phyloP scores from a whole-genome alignment of 2,329 filamentous ascomycete species.

The Exophiala sp. region DNA sequence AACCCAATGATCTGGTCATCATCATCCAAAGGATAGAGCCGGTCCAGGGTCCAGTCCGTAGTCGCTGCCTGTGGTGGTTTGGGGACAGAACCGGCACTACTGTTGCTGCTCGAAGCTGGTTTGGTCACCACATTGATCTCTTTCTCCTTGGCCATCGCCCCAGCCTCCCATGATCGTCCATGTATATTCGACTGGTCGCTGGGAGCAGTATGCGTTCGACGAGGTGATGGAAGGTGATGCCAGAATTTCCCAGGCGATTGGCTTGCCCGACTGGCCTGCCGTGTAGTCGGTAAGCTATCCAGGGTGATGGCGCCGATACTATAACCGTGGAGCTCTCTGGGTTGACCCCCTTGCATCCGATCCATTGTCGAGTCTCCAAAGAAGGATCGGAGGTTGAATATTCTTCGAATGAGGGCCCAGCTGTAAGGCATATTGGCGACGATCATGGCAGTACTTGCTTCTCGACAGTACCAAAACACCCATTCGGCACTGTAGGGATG shows the following conservation, averaged over 20 bases:
- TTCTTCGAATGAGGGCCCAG: slow-evolving; percentile 51
- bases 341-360: slow-evolving; percentile 16
- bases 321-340: slow-evolving; percentile 12
- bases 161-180: neutral
- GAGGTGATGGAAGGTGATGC: slow-evolving; percentile 4
- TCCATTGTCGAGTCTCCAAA: slow-evolving; percentile 25
- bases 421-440: slow-evolving; percentile 57
- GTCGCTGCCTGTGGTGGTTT: slow-evolving; percentile 5
- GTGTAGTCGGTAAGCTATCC: slow-evolving; percentile 9
- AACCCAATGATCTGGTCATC: slow-evolving; percentile 11
- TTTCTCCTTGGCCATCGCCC: slow-evolving; percentile 8
- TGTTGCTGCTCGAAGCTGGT: slow-evolving; percentile 19
- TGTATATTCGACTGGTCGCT: neutral
- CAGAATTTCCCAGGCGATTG: neutral
- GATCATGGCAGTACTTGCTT: slow-evolving; percentile 54
- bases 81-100: slow-evolving; percentile 13
- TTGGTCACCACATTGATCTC: slow-evolving; percentile 9
- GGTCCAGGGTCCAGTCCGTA: slow-evolving; percentile 23
- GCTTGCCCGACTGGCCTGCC: slow-evolving; percentile 7
- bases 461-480: slow-evolving; percentile 56
- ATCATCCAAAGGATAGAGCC: slow-evolving; percentile 27
- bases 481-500: slow-evolving; percentile 52
- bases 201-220: neutral
- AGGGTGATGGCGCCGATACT: slow-evolving; percentile 13
- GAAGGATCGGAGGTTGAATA: slow-evolving; percentile 38